These are phyloP conservation scores for Fraxinus quadrangulata DNA, from an alignment of 257 asterid species.

Conservation along the genomic window DNA sequence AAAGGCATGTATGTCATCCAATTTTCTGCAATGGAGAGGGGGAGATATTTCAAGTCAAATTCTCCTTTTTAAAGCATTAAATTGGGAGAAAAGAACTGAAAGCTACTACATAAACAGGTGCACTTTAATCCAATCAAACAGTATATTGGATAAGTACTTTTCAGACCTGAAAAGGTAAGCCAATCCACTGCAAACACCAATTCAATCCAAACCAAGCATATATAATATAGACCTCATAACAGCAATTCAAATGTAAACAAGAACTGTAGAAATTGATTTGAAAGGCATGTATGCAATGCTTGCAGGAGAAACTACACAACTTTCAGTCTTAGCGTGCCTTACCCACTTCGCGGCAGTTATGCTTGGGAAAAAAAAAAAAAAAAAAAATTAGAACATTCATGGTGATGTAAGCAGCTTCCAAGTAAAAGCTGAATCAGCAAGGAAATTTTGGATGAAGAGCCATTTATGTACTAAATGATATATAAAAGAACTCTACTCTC, in stretches of 20 bases:
- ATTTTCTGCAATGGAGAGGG: constrained; percentile 49
- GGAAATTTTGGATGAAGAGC: background rate
- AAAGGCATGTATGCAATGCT: background rate
- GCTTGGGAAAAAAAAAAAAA: background rate
- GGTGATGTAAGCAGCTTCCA: background rate
- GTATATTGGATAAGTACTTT: constrained; percentile 11
- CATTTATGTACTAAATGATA: background rate
- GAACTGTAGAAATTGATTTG: constrained; percentile 2
- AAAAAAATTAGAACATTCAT: background rate
- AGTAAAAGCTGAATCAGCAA: background rate
- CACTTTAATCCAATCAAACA: constrained; percentile 3
- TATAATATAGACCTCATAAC: background rate
- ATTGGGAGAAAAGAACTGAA: constrained; percentile 5
- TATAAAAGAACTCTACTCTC: background rate
- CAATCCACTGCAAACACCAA: background rate
- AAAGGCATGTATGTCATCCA: constrained; percentile 88
- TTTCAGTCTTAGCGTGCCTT: background rate
- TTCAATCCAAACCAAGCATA: background rate
- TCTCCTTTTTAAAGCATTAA: constrained; percentile 20
- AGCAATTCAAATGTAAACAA: constrained; percentile 2
- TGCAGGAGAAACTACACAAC: background rate
- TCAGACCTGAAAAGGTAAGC: background rate
- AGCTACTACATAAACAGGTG: constrained; percentile 2
- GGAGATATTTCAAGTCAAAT: constrained; percentile 20
- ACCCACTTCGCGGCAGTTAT: background rate